Evolutionary conservation across 208 protist genomes (phyloP), one percentile per base, ranked within the genome.

Genomic region (Strigomonas oncopelti): DNA sequence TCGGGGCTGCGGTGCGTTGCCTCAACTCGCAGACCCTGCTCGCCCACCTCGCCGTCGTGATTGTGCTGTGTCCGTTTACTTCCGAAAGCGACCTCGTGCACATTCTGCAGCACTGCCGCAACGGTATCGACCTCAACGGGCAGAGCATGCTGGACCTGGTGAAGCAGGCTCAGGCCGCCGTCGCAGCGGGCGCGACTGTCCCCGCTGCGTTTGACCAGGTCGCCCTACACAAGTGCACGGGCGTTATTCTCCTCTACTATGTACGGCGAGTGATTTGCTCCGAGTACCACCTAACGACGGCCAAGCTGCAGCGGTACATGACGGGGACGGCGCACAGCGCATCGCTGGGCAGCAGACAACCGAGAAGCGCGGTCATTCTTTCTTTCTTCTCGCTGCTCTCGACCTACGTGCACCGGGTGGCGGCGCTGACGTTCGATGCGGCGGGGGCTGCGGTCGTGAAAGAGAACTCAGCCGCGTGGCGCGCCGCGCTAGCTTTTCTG

Each of bases 21-120:
- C 7, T 57, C 36, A 72, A 75, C 65, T 74, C 83, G 8, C 45
- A 84, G 20, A 77, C 84, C 28, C 82, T 92, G 62, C 72, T 95
- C 4, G 73, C 38, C 7, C 81, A 91, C 55, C 34, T 93, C 29
- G 74, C 87, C 18, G 48, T 85, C 45, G 75, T 77, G 34, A 51
- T 91, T 22, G 77, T 77, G 13, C 72, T 81, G 13, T 59, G 85
- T 34, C 85, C 87, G 5, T 90, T 85, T n/a, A 46, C 61, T 5
- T 55, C 73, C n/a, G 85, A 88, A 52, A 75, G 69, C 32, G 87
- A 91, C 64, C 77, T 88, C 24, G 13, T 82, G 63, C 77, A 85
- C 52, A 64, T 85, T 13, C 42, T 87, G 45, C 71, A 86, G 56
- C 77, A 84, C 54, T 90, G 85, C 60, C 74, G 75, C 42, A 72